Base-by-base conservation (phyloP, 2,329 filamentous ascomycete species). In the Penicillium aurantiogriseum region DNA sequence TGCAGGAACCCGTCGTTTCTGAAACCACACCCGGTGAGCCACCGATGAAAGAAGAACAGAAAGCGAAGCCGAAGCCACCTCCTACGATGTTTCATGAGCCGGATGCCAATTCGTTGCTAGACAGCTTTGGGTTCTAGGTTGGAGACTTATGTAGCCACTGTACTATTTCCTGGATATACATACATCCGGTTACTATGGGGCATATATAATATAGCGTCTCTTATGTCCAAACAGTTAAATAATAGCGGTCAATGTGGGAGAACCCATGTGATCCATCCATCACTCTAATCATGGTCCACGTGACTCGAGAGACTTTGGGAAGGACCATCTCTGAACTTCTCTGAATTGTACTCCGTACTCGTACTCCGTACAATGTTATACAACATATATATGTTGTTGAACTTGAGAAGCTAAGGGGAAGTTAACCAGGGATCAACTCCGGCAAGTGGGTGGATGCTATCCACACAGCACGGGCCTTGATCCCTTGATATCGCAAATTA, bases 51-150 rank as follows among this genome's bases (percentile, higher is more conserved):
- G 70, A 75, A 43, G 70, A 75, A 64, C 72, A 57, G 66, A 76
- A 51, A 33, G 69, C 73, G 63, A 75, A 67, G 66, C 76, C 78
- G 59, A 83, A 88, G 67, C 81, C 84, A 15, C 82, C 87, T 17
- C 86, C 91, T 1, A 91, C 88, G 21, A 86, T 88, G 61, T 97
- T 97, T 72, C 83, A 95, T 67, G 94, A 99, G 74, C 94, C 94
- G n/a, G 92, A 96, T 77, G 84, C 90, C 29, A 91, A 85, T 71
- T 93, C 91, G 58, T 76, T 99, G 69, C 80, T 97, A 67, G 93
- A 97, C 79, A 92, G 85, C 72, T 97, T 97, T 82, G 93, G 93
- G 1, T 94, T 97, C 71, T 97, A 75, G 74, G 21, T 46, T 56
- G 25, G 43, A n/a, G 25, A 33, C 11, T 56, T 54, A 21, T 49